Percentiles rank a stretch among this genome's conserved stretches.
phyloP scores from a whole-genome alignment of 164 flowering plant genomes.

The Paratinospora sagittata region DNA sequence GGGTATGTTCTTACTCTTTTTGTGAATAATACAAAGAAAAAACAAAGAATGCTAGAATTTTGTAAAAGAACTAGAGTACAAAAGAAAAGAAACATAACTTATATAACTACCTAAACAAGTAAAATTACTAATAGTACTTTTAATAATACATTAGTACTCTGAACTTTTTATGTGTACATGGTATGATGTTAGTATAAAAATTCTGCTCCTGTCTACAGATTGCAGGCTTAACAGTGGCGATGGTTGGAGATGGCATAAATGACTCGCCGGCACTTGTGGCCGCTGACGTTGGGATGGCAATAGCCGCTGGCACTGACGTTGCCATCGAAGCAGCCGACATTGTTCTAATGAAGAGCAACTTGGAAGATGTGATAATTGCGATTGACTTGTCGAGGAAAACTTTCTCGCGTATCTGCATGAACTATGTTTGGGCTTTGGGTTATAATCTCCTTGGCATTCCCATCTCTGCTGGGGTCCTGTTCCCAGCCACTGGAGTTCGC shows the following conservation, averaged over 20 bases:
- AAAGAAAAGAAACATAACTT: no score
- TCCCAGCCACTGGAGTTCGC: constrained; percentile 51
- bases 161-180: not conserved
- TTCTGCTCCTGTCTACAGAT: constrained; percentile 24
- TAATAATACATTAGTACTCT: no score
- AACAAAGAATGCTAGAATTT: no score
- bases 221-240: constrained; percentile 53
- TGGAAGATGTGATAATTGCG: no score
- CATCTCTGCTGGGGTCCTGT: constrained; percentile 64
- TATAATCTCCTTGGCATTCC: constrained; percentile 63
- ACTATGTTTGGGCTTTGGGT: constrained; percentile 76
- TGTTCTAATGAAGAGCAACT: constrained; percentile 73
- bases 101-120: no score
- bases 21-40: no score
- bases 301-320: constrained; percentile 77
- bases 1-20: not conserved
- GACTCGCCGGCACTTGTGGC: constrained; percentile 84
- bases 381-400: constrained; percentile 72
- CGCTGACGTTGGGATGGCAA: constrained; percentile 79
- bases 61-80: no score
- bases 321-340: constrained; percentile 84
- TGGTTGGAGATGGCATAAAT: constrained; percentile 86
- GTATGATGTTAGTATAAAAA: not conserved
- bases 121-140: no score
- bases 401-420: constrained; percentile 48